A percentile compares a stretch with the other conserved stretches of the same genome.
phyloP scores from a whole-genome alignment of 2,329 filamentous ascomycete species.

The Lasiodiplodia citricola region DNA sequence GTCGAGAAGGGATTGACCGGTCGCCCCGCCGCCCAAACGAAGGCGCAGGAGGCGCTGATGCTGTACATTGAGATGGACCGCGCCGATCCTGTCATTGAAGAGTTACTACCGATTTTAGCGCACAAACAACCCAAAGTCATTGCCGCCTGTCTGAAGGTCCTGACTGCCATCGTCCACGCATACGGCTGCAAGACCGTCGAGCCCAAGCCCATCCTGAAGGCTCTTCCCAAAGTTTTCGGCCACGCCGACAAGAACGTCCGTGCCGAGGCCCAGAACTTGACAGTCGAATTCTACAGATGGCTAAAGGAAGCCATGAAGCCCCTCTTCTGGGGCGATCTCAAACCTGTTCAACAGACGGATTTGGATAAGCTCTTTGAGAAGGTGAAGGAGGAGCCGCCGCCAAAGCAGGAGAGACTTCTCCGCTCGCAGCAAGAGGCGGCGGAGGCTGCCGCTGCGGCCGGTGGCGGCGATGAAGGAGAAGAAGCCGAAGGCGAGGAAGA shows the following conservation, averaged over 20 bases:
- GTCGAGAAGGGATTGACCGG: constrained; percentile 91
- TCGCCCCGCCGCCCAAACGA: constrained; percentile 85
- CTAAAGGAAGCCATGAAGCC: constrained; percentile 97
- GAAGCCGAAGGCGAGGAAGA: constrained; percentile 65
- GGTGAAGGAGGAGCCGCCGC: constrained; percentile 81
- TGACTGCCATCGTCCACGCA: constrained; percentile 87
- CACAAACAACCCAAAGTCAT: constrained; percentile 94
- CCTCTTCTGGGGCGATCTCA: constrained; percentile 94
- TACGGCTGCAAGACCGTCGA: constrained; percentile 95
- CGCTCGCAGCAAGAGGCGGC: constrained; percentile 86
- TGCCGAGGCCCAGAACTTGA: constrained; percentile 87
- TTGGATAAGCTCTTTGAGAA: constrained; percentile 93
- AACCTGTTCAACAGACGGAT: constrained; percentile 93
- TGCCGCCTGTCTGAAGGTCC: constrained; percentile 72
- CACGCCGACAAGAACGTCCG: constrained; percentile 98
- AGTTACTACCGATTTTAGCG: constrained; percentile 79
- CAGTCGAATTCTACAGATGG: constrained; percentile 96
- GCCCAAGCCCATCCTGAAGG: constrained; percentile 87
- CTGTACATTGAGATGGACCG: constrained; percentile 90
- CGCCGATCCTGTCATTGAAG: constrained; percentile 84
- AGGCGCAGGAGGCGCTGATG: constrained; percentile 82
- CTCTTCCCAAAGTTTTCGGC: constrained; percentile 86
- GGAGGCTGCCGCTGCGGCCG: constrained; percentile 68
- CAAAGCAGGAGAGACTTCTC: constrained; percentile 89
- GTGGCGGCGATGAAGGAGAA: constrained; percentile 56